These are phyloP conservation scores for Euphorbia celastroides DNA, from an alignment of 441 rosid species.

Conservation along the genomic window DNA sequence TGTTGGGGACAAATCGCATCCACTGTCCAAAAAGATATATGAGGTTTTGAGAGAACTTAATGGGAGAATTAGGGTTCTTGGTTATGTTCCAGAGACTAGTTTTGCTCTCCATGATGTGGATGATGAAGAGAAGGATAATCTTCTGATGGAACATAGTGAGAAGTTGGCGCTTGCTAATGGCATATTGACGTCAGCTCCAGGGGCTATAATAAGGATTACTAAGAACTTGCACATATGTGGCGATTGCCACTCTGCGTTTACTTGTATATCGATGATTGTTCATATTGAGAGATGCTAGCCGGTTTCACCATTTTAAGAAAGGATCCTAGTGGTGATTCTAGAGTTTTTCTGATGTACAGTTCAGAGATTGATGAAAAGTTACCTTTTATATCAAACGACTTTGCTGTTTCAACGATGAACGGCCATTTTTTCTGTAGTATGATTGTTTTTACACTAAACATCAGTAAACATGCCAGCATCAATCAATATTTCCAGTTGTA, in stretches of 20 bases:
- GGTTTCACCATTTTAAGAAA: constrained; percentile 76
- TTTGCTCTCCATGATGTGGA: constrained; percentile 93
- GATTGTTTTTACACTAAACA: too few species aligned
- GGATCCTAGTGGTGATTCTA: constrained; percentile 57
- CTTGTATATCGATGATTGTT: constrained; percentile 52
- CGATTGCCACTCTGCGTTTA: constrained; percentile 59
- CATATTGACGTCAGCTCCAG: constrained; percentile 49
- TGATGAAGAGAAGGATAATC: constrained; percentile 83
- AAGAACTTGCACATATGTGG: constrained; percentile 71
- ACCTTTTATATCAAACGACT: too few species aligned
- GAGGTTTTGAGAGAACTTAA: constrained; percentile 49
- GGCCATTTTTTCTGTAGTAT: too few species aligned
- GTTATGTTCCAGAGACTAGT: constrained; percentile 73
- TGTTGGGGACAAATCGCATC: constrained; percentile 74
- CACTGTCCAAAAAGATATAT: constrained; percentile 43
- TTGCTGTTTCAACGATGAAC: too few species aligned
- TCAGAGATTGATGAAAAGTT: background rate
- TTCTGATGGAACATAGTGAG: constrained; percentile 69
- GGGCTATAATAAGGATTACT: constrained; percentile 60
- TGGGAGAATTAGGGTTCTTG: constrained; percentile 58
- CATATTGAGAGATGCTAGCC: constrained; percentile 68
- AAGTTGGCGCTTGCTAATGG: constrained; percentile 75
- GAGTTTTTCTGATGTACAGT: background rate
- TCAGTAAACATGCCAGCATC: constrained; percentile 60
- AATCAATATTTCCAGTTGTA: constrained; percentile 53